These are phyloP conservation scores for Hansfordia pulvinata DNA, from an alignment of 2,329 filamentous ascomycete genomes.

Conservation along the genomic window DNA sequence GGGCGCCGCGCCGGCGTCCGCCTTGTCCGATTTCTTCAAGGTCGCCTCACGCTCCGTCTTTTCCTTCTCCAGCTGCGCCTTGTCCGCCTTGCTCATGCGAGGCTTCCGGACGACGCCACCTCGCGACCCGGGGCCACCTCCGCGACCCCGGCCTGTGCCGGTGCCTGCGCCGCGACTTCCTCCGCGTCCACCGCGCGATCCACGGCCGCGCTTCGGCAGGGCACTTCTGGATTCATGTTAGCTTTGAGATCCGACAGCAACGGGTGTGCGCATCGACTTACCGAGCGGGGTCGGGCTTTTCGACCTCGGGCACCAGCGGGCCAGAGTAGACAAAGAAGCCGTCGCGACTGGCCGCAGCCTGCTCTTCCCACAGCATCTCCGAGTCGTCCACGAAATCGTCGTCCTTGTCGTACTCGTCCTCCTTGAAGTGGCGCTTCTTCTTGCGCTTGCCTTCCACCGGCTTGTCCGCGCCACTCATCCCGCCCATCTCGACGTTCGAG, in stretches of 20 bases:
- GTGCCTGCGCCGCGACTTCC: conserved; percentile 46
- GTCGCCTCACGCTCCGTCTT: conserved; percentile 57
- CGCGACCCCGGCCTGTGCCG: conserved; percentile 26
- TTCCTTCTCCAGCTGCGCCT: conserved; percentile 67
- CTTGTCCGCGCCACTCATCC: conserved; percentile 45
- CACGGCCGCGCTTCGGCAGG: conserved; percentile 54
- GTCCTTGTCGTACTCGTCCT: conserved; percentile 73
- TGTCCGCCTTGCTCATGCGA: conserved; percentile 74
- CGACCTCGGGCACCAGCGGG: conserved; percentile 73
- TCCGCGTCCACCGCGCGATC: conserved; percentile 32
- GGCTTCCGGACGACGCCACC: conserved; percentile 69
- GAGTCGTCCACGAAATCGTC: conserved; percentile 87
- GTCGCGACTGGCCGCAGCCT: conserved; percentile 85
- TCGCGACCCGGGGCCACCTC: conserved; percentile 53
- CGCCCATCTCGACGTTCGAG: conserved; percentile 83
- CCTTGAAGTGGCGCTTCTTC: conserved; percentile 69
- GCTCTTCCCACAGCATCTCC: conserved; percentile 88
- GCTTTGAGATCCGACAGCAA: conserved; percentile 8
- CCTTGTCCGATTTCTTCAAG: conserved; percentile 13
- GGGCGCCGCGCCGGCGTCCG: conserved; percentile 14
- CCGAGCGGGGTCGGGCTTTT: conserved; percentile 48
- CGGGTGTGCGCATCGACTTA: conserved; percentile 20
- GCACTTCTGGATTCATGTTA: conserved; percentile 43
- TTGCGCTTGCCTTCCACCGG: conserved; percentile 47
- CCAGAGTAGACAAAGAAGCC: conserved; percentile 98